Base-by-base conservation (phyloP, 2,329 filamentous ascomycete genomes). In the Periconia digitata region DNA sequence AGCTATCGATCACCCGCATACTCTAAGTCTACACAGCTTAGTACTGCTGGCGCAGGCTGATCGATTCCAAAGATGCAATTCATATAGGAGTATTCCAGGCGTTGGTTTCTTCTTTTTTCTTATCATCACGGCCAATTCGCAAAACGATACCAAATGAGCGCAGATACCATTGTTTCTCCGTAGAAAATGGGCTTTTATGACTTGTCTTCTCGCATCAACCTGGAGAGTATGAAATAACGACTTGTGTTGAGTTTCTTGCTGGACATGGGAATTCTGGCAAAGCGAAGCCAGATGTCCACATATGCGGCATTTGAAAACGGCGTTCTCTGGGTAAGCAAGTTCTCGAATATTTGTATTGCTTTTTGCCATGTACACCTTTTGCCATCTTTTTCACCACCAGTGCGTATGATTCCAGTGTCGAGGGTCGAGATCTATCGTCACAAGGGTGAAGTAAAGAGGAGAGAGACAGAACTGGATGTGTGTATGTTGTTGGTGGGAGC, bases 1-100 rank as follows among this genome's bases (percentile, higher is more conserved):
- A 71, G 69, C 54, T 72, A 71, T 46, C 66, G 67, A 20, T 66
- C 66, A 22, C 66, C 69, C 16, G 63, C 63, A 20, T 66, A 64
- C 32, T 67, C 68, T 47, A 70, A 69, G 50, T 65, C 68, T 27
- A 62, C 60, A 43, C 64, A 66, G 40, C 62, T 70, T 29, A 66
- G 69, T 40, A 70, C 66, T 16, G 64, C 69, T n/a, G 70, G 68
- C 35, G 68, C 68, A 24, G 63, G 64, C 24, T 71, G 56, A 60
- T 46, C 37, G 37, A 40, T 41, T 32, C 16, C 39, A 46, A 24
- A n/a, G 6, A 24, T n/a, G 36, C 16, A 38, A 35, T 53, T 44
- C 36, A 48, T 37, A 57, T 59, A 55, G 66, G 64, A 59, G 59
- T 63, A 55, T 32, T 48, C 29, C 45, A 32, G 57, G 59, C 58